These are phyloP conservation scores for Bullera alba DNA, from an alignment of 768 basidiomycete species.

Conservation along the genomic window DNA sequence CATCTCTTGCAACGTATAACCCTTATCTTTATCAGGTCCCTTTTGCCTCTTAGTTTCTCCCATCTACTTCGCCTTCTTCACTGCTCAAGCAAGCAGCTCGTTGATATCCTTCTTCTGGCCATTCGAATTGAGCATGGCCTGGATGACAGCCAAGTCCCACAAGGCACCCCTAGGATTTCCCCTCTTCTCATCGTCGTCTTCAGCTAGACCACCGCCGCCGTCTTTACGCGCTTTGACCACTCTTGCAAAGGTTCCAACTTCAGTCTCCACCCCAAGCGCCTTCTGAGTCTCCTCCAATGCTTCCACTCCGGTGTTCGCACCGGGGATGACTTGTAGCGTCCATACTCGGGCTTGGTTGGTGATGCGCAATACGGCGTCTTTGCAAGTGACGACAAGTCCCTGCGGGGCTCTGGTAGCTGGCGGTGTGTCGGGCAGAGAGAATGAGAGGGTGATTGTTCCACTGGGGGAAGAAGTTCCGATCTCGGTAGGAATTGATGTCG, in stretches of 20 bases:
- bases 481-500: slow-evolving; percentile 7
- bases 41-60: too few relatives aligned
- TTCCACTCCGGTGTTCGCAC: slow-evolving; percentile 28
- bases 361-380: slow-evolving; percentile 31
- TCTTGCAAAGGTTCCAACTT: slow-evolving; percentile 21
- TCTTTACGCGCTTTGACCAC: slow-evolving; percentile 53
- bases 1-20: too few relatives aligned
- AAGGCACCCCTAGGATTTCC: slow-evolving; percentile 62
- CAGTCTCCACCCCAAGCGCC: slow-evolving; percentile 52
- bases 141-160: slow-evolving; percentile 68
- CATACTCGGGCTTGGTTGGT: not conserved
- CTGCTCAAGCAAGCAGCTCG: slow-evolving; percentile 32
- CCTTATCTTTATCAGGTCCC: too few relatives aligned
- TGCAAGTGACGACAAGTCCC: slow-evolving; percentile 20
- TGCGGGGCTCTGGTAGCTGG: slow-evolving; percentile 6
- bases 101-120: slow-evolving; percentile 58
- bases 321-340: slow-evolving; percentile 14
- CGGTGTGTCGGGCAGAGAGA: slow-evolving; percentile 23
- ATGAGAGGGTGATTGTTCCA: slow-evolving; percentile 36
- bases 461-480: slow-evolving; percentile 29
- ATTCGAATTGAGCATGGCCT: slow-evolving; percentile 65
- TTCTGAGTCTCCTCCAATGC: slow-evolving; percentile 48
- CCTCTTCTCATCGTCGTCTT: slow-evolving; percentile 48
- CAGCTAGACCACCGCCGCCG: too few relatives aligned
- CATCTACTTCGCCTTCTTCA: too few relatives aligned